Evolutionary conservation across 805 yeast species (phyloP).

Genomic region (Yamadazyma philogaea): DNA sequence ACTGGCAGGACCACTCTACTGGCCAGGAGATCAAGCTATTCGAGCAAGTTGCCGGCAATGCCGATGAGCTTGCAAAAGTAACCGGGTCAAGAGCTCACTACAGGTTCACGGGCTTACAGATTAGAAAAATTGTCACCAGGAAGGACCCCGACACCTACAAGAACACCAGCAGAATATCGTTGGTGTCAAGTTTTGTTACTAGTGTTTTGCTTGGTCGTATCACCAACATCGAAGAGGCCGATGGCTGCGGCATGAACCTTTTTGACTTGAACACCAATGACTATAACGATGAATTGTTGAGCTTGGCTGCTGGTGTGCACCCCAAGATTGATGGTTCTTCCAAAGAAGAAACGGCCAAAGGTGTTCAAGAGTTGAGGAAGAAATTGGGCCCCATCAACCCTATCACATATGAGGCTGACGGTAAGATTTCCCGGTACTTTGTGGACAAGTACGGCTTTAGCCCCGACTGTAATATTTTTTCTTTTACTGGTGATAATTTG

Average conservation of each 20-base stretch:
- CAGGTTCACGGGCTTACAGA: conserved; percentile 91
- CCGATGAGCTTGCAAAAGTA: conserved; percentile 59
- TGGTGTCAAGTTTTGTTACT: conserved; percentile 77
- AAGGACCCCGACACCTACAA: conserved; percentile 47
- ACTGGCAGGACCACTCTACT: conserved; percentile 95
- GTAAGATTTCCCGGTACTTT: conserved; percentile 59
- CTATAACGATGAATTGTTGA: conserved; percentile 56
- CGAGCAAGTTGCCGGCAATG: conserved; percentile 54
- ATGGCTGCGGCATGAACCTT: conserved; percentile 91
- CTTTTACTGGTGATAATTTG: conserved; percentile 89
- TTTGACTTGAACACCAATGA: conserved; percentile 62
- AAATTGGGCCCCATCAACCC: conserved; percentile 57
- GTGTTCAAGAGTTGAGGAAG: conserved; percentile 38
- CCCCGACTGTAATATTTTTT: conserved; percentile 54
- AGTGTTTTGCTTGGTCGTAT: conserved; percentile 65
- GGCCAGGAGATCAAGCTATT: conserved; percentile 60
- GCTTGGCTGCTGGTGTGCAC: conserved; percentile 53
- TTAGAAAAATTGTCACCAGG: conserved; percentile 63
- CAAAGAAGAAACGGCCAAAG: conserved; percentile 19
- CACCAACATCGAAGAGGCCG: conserved; percentile 71
- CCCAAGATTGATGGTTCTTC: conserved; percentile 37
- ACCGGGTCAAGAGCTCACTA: conserved; percentile 89
- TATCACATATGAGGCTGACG: conserved; percentile 48
- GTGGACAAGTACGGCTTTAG: conserved; percentile 61
- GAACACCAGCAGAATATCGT: conserved; percentile 58